Evolutionary conservation across 192 early-diverging fungal species (phyloP), one percentile per base, ranked within the genome.

Genomic region (Jimgerdemannia flammicorona): DNA sequence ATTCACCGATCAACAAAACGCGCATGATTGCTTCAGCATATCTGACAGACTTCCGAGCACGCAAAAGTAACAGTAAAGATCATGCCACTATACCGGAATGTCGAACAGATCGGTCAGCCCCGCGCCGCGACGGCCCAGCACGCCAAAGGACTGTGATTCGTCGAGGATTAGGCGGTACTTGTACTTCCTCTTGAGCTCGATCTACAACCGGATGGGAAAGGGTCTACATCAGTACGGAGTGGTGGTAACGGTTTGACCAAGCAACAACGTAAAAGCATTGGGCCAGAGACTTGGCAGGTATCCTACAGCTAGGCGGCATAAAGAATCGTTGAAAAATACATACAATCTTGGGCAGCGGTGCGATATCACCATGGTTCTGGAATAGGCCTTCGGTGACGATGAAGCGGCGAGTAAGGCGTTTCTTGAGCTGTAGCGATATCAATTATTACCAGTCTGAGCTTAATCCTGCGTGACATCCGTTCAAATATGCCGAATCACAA

Each of bases 161-260:
- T 99, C 97, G 68, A 99, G 81, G 75, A 99, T 94, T 44, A 99
- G 85, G 29, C 97, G 87, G 86, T 94, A 99, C 90, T 99, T 98
- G 92, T 95, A 96, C 81, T 93, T 91, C 67, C 94, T 88, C 87
- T 97, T 99, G 71, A 99, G 80, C 67, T 91, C 95, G 65, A 98
- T 84, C 81, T 88, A 70, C 2, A 71, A 8, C 75, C 4, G 49
- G 66, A 18, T 65, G 64, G 4, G n/a, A 6, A 43, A 20, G 81
- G 18, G 4, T 44, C n/a, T 18, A 0, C 29, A 42, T 39, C 4
- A n/a, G 40, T 80, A 73, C 17, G 40, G 20, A 41, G 7, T 65
- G n/a, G 43, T 29, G 18, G n/a, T 20, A 29, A 29, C 1, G 29
- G 29, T 29, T 29, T 29, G 29, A 29, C 29, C 29, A 29, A 29